Evolutionary conservation across 805 yeast species (phyloP), one percentile per base, ranked within the genome.

Genomic region (Kazachstania viticola): DNA sequence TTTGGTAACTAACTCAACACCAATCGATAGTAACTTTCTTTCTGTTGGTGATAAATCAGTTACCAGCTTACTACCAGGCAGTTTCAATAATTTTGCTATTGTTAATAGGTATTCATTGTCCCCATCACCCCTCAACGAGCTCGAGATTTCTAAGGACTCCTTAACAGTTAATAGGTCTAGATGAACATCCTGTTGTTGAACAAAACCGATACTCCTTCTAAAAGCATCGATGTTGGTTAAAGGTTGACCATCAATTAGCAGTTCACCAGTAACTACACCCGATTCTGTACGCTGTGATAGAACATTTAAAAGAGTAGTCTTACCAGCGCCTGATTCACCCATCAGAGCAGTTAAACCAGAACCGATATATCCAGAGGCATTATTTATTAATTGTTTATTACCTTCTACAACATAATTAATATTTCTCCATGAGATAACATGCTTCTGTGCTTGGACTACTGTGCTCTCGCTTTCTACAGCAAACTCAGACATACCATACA

Each of bases 301-400:
- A 28, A 65, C 66, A 46, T 73, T 72, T 39, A 73, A 56, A 33
- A 73, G 54, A 8, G 79, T 73, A 0, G 78, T 73, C 49, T 73
- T 73, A 46, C 79, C 79, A 16, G 78, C 78, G 39, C 79, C 79
- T 4, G 77, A 70, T 46, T 70, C 77, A 39, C 79, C 79, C 76
- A 72, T 73, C 29, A 73, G 51, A 2, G 79, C 71, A 17, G 70
- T 65, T 38, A 67, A 49, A 34, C 85, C 85, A 12, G 83, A 81
- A 48, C 71, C 69, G 36, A 75, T 79, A 65, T 73, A 77, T 18
- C 85, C 85, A 40, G 69, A 70, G 19, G 66, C 65, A 38, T 61
- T 55, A 36, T 64, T 60, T 25, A 69, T 55, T 22, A 67, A 44
- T 30, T 58, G 45, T 27, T 42, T 46, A n/a, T 42, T 37, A 17